Evolutionary conservation across 768 basidiomycete species (phyloP), one percentile per base, ranked within the genome.

Genomic region (Leucocoprinus leucothites): DNA sequence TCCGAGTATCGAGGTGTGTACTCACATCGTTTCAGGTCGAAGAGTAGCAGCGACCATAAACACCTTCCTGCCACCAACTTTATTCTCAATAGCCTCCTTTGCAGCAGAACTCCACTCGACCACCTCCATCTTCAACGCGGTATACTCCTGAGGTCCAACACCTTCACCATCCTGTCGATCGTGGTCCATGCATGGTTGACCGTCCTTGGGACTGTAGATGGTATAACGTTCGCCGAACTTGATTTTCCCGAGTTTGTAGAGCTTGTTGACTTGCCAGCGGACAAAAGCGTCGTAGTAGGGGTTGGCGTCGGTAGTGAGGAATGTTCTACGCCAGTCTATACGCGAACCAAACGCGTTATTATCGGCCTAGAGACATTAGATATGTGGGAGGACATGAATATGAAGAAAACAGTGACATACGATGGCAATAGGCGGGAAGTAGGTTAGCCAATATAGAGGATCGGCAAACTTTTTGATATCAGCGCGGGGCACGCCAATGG

Each of bases 101-200:
- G 91, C 90, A 11, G 75, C 80, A 21, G 80, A 76, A 59, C 89
- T 87, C 89, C 91, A 98, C 57, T 90, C 76, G 13, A 86, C 73
- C 1, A 98, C 94, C 70, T 91, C 85, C 90, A 98, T 92, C 76
- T 97, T 98, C 69, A 98, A 72, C 18, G 78, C 89, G 18, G 95
- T 91, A 73, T 98, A 98, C 67, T 98, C 96, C 65, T 95, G 93
- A 3, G 97, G 97, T 5, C 92, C 93, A 53, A 94, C 76, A 45
- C 88, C 96, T 71, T 99, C 97, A 40, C 97, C 97, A 57, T 93
- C 92, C 49, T 85, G 82, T 55, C 97, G 89, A 70, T 99, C 97
- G 74, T 99, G 97, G 71, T 99, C 97, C 97, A 99, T 98, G 67
- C 97, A 99, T 0, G 97, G 96, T 66, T 98, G 97, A 2, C 94